phyloP scores from a whole-genome alignment of 768 basidiomycete species.

The Lactarius evosmus region DNA sequence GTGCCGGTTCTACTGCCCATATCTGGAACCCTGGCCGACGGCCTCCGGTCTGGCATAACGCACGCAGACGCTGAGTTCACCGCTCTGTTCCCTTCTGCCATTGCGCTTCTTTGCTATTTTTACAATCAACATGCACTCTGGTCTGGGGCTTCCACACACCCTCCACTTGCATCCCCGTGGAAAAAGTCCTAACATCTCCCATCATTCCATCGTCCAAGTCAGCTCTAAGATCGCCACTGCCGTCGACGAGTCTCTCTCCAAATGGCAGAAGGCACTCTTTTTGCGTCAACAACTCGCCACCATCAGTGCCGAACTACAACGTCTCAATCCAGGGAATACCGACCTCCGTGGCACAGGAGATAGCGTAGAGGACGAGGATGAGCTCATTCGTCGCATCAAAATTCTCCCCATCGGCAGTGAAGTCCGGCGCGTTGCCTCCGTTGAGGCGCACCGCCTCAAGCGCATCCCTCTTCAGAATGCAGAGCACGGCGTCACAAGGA shows the following conservation, averaged over 20 bases:
- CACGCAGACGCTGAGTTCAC: too few species aligned
- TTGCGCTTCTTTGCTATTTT: too few species aligned
- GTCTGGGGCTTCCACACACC: too few species aligned
- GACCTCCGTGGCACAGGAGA: slow-evolving; percentile 4
- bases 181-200: not conserved
- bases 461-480: slow-evolving; percentile 88
- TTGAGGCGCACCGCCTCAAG: slow-evolving; percentile 81
- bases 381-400: slow-evolving; percentile 70
- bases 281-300: slow-evolving; percentile 78
- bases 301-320: slow-evolving; percentile 70
- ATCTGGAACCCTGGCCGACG: too few species aligned
- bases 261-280: slow-evolving; percentile 85
- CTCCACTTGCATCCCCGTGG: slow-evolving; percentile 30
- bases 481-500: slow-evolving; percentile 85
- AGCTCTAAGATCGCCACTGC: slow-evolving; percentile 76
- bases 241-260: slow-evolving; percentile 77
- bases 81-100: too few species aligned
- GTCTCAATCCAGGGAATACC: slow-evolving; percentile 38
- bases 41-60: too few species aligned
- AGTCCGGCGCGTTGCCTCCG: slow-evolving; percentile 73
- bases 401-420: slow-evolving; percentile 69
- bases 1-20: too few species aligned
- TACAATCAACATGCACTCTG: too few species aligned
- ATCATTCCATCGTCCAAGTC: slow-evolving; percentile 77
- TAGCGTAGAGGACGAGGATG: slow-evolving; percentile 59